Evolutionary conservation across 257 asterid genomes (phyloP), one percentile per base, ranked within the genome.

Genomic region (Gynochthodes officinalis): DNA sequence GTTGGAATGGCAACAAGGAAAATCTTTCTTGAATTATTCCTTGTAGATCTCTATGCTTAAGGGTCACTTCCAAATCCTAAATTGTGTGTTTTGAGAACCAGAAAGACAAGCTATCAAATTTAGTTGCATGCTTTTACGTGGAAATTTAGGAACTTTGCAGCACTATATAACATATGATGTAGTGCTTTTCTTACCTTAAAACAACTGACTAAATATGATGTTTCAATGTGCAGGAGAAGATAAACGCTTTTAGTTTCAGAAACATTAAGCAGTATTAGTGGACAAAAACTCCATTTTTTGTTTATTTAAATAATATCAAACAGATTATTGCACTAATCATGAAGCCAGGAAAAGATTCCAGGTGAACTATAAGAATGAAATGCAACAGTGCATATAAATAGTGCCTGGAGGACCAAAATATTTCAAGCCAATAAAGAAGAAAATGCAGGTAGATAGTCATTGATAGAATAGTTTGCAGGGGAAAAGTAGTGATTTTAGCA

Each of bases 381-480:
- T 28, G 6, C 21, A 60, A 60, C 32, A 46, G 5, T 2, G 21
- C 43, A 30, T 39, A 33, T 32, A 5, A 37, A 16, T 44, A 60
- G 23, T 60, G 7, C 21, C 2, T 30, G 10, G 4, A 59, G 39
- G 28, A 58, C 18, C 64, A 58, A 27, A 25, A 58, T 28, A 58
- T 58, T 58, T 59, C 30, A 59, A 33, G 66, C 66, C 66, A 32
- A 43, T 60, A 5, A 32, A 60, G 27, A 60, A 60, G 66, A 60
- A 18, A 6, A 10, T 33, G 44, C 15, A 60, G 66, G 21, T 30
- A 13, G 40, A 18, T 7, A 28, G 40, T 13, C 40, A 30, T 28
- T 14, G 42, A 30, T 57, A 25, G 64, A 42, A 59, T 59, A 15
- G 15, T 13, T 58, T 28, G 64, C 40, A 28, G 18, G 40, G 40